phyloP scores from a whole-genome alignment of 345 rosid species.

The Abelmoschus esculentus region DNA sequence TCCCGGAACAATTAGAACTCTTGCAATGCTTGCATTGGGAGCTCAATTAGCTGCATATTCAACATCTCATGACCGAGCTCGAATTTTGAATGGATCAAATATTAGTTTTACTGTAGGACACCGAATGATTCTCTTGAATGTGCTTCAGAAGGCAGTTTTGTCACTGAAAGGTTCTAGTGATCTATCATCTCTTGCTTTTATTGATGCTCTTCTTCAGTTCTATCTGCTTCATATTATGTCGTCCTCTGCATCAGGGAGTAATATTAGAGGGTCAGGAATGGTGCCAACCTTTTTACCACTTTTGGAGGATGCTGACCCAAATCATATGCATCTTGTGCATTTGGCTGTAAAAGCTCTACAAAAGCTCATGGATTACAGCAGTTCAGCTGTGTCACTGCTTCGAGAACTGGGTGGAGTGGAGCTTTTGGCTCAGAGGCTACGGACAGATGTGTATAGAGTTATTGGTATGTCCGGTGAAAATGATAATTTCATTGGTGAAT shows the following conservation, averaged over 20 bases:
- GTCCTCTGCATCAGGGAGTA: constrained; percentile 87
- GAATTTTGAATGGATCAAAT: constrained; percentile 86
- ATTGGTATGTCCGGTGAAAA: constrained; percentile 43
- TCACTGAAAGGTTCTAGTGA: constrained; percentile 74
- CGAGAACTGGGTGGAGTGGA: constrained; percentile 91
- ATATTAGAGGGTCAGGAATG: constrained; percentile 93
- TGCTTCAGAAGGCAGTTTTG: constrained; percentile 87
- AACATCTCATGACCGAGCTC: constrained; percentile 89
- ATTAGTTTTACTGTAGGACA: constrained; percentile 87
- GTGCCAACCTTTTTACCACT: constrained; percentile 90
- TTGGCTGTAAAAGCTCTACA: constrained; percentile 86
- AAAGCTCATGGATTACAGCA: constrained; percentile 54
- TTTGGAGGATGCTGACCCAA: constrained; percentile 75
- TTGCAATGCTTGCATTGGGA: constrained; percentile 90
- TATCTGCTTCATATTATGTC: constrained; percentile 93
- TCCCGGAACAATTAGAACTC: constrained; percentile 81
- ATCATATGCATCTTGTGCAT: constrained; percentile 82
- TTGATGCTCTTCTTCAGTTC: constrained; percentile 92
- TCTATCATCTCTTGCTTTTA: constrained; percentile 80
- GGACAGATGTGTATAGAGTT: constrained; percentile 70
- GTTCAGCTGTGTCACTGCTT: constrained; percentile 79
- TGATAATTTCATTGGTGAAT: constrained; percentile 52
- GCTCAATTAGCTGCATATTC: constrained; percentile 94
- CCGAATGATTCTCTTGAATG: constrained; percentile 84
- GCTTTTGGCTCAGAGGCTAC: constrained; percentile 82